phyloP scores from a whole-genome alignment of 768 basidiomycete genomes.

The Rhodotorula taiwanensis region DNA sequence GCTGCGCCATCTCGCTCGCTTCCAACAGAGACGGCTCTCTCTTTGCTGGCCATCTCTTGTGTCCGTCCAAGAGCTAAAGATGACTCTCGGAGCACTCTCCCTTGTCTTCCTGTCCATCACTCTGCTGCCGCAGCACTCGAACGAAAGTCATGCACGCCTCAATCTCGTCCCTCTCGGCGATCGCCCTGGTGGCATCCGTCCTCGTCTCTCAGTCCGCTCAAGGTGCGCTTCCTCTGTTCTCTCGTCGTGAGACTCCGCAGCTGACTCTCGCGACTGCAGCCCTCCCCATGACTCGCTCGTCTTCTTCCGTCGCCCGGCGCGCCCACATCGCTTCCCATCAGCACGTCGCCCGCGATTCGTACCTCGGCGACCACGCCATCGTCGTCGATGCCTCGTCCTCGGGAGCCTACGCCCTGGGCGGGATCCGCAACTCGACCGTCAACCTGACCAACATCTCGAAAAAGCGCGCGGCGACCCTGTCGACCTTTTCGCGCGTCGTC shows the following conservation, averaged over 20 bases:
- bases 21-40: background rate
- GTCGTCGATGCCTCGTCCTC: slow-evolving; percentile 33
- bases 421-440: slow-evolving; percentile 35
- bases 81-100: background rate
- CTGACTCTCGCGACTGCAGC: slow-evolving; percentile 11
- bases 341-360: background rate
- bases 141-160: slow-evolving; percentile 11
- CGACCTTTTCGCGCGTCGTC: slow-evolving; percentile 27
- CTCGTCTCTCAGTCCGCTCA: slow-evolving; percentile 2
- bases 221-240: slow-evolving; percentile 1
- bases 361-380: slow-evolving; percentile 30
- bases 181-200: slow-evolving; percentile 17
- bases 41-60: background rate
- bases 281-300: slow-evolving; percentile 21
- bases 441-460: slow-evolving; percentile 35
- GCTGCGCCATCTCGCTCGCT: background rate
- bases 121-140: background rate
- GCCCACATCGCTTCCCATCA: slow-evolving; percentile 22
- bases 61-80: background rate
- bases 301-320: slow-evolving; percentile 14
- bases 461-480: slow-evolving; percentile 6
- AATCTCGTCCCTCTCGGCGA: slow-evolving; percentile 15
- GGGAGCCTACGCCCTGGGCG: background rate
- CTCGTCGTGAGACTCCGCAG: background rate
- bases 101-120: slow-evolving; percentile 4